phyloP scores from a whole-genome alignment of 2,329 filamentous ascomycete species.

The Exophiala lecanii-corni region DNA sequence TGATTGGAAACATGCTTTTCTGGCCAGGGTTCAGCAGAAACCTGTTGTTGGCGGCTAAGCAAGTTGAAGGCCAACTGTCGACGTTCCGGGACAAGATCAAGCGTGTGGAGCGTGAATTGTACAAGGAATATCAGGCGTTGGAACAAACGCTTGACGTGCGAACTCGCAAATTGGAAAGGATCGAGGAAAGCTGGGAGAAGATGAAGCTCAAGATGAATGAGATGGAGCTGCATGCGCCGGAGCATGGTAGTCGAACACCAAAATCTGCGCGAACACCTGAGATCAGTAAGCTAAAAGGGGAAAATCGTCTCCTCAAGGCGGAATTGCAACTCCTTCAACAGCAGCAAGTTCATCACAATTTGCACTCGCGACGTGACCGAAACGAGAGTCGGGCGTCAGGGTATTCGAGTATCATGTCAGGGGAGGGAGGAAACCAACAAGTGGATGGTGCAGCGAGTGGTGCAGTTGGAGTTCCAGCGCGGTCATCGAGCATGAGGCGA shows the following conservation, averaged over 20 bases:
- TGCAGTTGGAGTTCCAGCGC: slow-evolving; percentile 25
- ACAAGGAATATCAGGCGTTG: slow-evolving; percentile 81
- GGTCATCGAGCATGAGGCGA: slow-evolving; percentile 31
- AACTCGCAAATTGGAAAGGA: slow-evolving; percentile 77
- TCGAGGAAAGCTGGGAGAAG: slow-evolving; percentile 74
- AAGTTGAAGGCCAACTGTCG: slow-evolving; percentile 72
- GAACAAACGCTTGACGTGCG: slow-evolving; percentile 76
- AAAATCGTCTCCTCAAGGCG: slow-evolving; percentile 57
- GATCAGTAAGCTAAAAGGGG: slow-evolving; percentile 53
- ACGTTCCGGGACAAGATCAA: slow-evolving; percentile 77
- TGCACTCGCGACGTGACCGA: slow-evolving; percentile 20
- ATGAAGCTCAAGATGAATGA: slow-evolving; percentile 34
- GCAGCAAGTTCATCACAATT: slow-evolving; percentile 22
- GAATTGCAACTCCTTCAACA: slow-evolving; percentile 63
- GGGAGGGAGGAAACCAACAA: slow-evolving; percentile 14
- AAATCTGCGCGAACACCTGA: slow-evolving; percentile 43
- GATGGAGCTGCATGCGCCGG: slow-evolving; percentile 18
- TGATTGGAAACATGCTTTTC: slow-evolving; percentile 73
- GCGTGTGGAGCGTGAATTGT: slow-evolving; percentile 80
- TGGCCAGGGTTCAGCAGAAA: slow-evolving; percentile 83
- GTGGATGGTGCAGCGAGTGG: slow-evolving; percentile 16
- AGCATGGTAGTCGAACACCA: slow-evolving; percentile 14
- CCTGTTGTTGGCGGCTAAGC: slow-evolving; percentile 78
- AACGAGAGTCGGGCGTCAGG: slow-evolving; percentile 23
- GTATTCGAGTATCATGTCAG: slow-evolving; percentile 19